Evolutionary conservation across 164 flowering plant species (phyloP).

Genomic region (Piper betle): DNA sequence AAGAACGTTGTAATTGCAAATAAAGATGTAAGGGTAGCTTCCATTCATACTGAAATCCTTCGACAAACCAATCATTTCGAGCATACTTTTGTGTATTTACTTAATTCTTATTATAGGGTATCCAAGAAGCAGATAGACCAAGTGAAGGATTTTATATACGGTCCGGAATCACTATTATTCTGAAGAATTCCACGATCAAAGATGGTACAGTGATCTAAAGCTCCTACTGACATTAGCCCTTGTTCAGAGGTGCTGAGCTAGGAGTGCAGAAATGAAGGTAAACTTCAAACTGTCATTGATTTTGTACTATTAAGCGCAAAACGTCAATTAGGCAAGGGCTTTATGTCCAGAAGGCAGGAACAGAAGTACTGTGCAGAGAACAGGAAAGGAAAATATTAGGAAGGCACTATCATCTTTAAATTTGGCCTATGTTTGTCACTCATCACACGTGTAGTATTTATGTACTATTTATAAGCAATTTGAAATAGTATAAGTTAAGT

Average conservation of each 20-base stretch:
- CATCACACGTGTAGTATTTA: too few species aligned
- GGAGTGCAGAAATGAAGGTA: too few species aligned
- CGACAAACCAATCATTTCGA: background rate
- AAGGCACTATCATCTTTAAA: background rate
- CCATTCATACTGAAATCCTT: background rate
- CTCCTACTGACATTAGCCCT: too few species aligned
- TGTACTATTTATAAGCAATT: too few species aligned
- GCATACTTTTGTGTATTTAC: background rate
- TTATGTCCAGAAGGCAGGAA: too few species aligned
- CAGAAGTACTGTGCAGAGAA: background rate
- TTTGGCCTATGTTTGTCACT: background rate
- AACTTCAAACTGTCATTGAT: too few species aligned
- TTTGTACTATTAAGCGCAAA: too few species aligned
- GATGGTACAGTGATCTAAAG: constrained; percentile 48
- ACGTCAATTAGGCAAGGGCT: background rate
- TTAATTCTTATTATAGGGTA: constrained; percentile 26
- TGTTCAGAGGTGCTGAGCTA: too few species aligned
- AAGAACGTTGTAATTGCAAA: constrained; percentile 60
- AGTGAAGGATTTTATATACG: constrained; percentile 76
- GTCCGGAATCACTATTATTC: constrained; percentile 54
- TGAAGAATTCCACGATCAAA: constrained; percentile 59
- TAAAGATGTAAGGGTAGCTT: constrained; percentile 45
- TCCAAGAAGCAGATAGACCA: constrained; percentile 67
- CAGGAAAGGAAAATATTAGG: background rate
- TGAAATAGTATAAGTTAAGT: too few species aligned